Evolutionary conservation across 1,139 yeast genomes (phyloP), one percentile per base, ranked within the genome.

Genomic region (Candida glucosophila): DNA sequence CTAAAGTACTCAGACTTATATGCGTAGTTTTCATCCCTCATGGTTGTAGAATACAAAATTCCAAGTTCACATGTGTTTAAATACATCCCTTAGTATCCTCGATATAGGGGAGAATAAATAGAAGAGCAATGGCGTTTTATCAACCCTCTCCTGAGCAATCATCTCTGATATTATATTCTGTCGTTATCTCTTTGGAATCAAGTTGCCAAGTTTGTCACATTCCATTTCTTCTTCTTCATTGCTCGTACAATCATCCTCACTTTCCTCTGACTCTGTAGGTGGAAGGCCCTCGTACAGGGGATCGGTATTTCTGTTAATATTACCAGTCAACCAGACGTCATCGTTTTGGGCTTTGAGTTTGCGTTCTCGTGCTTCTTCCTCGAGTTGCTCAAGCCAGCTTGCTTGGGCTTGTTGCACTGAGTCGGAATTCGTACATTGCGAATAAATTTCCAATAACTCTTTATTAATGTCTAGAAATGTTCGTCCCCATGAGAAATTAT

Each of bases 401-500:
- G 75, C 76, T 51, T 90, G 93, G 0, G 90, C 95, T 23, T 49
- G 54, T 28, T 67, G 60, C 0, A 92, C 75, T 6, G 90, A 78
- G 4, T 67, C 86, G 2, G 81, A 69, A 42, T 90, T 95, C 0
- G 88, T 74, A 50, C 98, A 90, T 22, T 67, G 47, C 27, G 77
- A 79, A 43, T 92, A 92, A 7, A 78, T 48, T 28, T 74, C 78
- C 14, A 92, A 46, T 18, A 92, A 58, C 37, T 85, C 96, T 35
- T 71, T 68, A 47, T 92, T 92, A 29, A 92, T 74, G 31, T 80
- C 77, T 40, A 92, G 55, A 41, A 90, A 90, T 0, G 85, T 77
- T 15, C 72, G 69, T 2, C 99, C 99, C 96, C 97, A 90, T 1
- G 94, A 77, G 47, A 90, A 90, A 45, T 86, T 75, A 26, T 74